Evolutionary conservation across 257 asterid genomes (phyloP), one percentile per base, ranked within the genome.

Genomic region (Voacanga thouarsii): DNA sequence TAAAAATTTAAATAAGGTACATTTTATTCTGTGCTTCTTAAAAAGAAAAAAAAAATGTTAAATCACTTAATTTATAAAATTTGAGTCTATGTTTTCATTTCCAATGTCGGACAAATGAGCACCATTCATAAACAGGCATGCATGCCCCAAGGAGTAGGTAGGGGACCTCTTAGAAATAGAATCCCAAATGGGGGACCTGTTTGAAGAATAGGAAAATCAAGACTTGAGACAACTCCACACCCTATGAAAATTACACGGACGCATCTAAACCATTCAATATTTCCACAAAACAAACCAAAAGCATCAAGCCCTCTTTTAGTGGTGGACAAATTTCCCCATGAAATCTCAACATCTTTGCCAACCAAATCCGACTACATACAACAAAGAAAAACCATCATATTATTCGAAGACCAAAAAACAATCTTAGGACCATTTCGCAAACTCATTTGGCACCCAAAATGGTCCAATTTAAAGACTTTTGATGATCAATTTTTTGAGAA

Each of bases 151-250:
- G 43, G 15, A 0, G 19, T 69, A 14, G 2, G 19, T 69, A 14
- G 80, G 80, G 80, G 73, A 63, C 74, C 72, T 75, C 53, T 63
- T 65, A 33, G 77, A 57, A 41, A 69, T 47, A 65, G 55, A 73
- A 77, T 47, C 33, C 69, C 39, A 50, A 65, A 43, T 80, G 73
- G 84, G 82, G 82, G 85, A 82, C 85, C 82, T 73, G 24, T 77
- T 75, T 72, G 76, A 72, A 63, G 59, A 26, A 60, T 71, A 43
- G 39, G 45, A 44, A 61, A 71, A 61, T 55, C 23, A 60, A 3
- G 55, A 28, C 49, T 19, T 28, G 10, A 63, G 73, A 63, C 33
- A 76, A 10, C 61, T 24, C 56, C 7, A 10, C 56, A 15, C 56
- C 70, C 41, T 50, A 37, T 65, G 55, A 74, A 59, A 53, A 73